A percentile compares a stretch with the other conserved stretches of the same genome.
phyloP scores from a whole-genome alignment of 352 stramenopile species.

The Albugo laibachii region DNA sequence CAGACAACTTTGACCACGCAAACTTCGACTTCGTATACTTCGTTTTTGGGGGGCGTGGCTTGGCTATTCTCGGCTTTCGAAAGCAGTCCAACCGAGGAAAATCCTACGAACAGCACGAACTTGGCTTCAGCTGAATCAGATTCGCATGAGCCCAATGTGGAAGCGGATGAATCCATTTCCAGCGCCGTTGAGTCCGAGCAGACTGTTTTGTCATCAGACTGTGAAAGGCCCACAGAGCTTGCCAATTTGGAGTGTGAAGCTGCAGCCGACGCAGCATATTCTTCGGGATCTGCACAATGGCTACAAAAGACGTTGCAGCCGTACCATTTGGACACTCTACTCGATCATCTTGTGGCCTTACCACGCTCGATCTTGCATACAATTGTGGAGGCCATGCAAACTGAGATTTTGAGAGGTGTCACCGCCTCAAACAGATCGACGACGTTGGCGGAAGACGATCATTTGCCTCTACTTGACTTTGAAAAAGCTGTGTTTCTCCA shows the following conservation, averaged over 20 bases:
- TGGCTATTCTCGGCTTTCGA: slow-evolving; percentile 58
- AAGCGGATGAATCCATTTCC: background rate
- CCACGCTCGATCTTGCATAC: slow-evolving; percentile 21
- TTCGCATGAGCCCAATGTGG: background rate
- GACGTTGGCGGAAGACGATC: no score
- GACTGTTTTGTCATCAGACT: background rate
- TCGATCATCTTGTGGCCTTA: slow-evolving; percentile 33
- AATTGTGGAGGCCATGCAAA: slow-evolving; percentile 29
- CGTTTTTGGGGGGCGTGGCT: slow-evolving; percentile 53
- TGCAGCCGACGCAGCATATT: no score
- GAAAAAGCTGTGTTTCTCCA: no score
- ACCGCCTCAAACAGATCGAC: no score
- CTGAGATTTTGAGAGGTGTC: slow-evolving; percentile 16
- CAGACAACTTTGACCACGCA: background rate
- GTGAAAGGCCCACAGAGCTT: background rate
- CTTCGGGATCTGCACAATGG: slow-evolving; percentile 33
- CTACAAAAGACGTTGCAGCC: slow-evolving; percentile 37
- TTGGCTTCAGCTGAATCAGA: background rate
- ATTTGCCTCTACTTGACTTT: no score
- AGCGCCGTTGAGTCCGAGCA: background rate
- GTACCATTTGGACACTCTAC: slow-evolving; percentile 38
- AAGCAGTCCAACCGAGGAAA: slow-evolving; percentile 6
- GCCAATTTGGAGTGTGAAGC: no score
- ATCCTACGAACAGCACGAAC: background rate
- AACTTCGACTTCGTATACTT: slow-evolving; percentile 1